Percentiles rank a stretch among this genome's conserved stretches.
Evolutionary conservation across 208 protist genomes (phyloP).

Genomic region (Spironucleus salmonicida): DNA sequence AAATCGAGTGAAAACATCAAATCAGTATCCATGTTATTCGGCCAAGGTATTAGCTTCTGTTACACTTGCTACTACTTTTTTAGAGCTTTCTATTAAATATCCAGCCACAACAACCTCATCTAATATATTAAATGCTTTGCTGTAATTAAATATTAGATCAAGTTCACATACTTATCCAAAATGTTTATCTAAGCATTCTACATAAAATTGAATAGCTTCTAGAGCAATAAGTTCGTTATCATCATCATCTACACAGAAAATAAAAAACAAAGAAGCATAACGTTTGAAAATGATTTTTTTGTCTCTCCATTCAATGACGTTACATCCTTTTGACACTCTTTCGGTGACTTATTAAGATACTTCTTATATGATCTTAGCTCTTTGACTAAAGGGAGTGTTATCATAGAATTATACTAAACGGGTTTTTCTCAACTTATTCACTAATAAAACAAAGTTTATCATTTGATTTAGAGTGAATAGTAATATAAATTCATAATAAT

Average conservation of each 20-base stretch:
- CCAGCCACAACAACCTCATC: slow-evolving; percentile 25
- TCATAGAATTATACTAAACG: no score
- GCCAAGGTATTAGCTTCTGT: no score
- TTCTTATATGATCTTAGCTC: no score
- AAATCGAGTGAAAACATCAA: no score
- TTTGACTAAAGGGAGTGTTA: no score
- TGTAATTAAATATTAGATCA: slow-evolving; percentile 43
- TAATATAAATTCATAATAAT: no score
- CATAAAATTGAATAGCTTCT: slow-evolving; percentile 40
- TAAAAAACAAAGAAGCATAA: slow-evolving; percentile 41
- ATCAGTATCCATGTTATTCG: no score
- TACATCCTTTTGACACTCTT: no score
- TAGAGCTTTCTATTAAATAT: neutral
- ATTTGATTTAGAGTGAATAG: no score
- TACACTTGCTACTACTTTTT: neutral
- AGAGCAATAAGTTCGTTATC: slow-evolving; percentile 43
- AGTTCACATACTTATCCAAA: slow-evolving; percentile 42
- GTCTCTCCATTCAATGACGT: slow-evolving; percentile 35
- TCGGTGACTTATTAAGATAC: no score
- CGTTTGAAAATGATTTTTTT: slow-evolving; percentile 32
- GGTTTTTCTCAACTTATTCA: no score
- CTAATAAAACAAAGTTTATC: no score
- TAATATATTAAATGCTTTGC: slow-evolving; percentile 8
- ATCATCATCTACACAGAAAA: slow-evolving; percentile 35
- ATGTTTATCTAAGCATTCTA: slow-evolving; percentile 39